These are phyloP conservation scores for Puccinia horiana DNA, from an alignment of 1,284 basidiomycete genomes.

Conservation along the genomic window DNA sequence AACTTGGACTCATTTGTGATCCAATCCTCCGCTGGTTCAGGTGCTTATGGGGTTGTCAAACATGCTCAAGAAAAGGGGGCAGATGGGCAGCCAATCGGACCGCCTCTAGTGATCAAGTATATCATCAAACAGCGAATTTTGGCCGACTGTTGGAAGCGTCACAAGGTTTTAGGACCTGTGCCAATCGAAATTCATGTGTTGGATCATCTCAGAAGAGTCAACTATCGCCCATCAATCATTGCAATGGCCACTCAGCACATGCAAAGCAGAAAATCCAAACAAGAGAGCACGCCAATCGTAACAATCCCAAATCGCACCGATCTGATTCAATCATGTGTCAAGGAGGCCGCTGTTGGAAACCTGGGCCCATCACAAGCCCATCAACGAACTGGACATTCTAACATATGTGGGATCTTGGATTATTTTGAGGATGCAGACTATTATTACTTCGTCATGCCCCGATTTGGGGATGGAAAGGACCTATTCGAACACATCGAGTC, in stretches of 20 bases:
- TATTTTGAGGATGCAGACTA: conserved; percentile 98
- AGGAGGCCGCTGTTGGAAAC: conserved; percentile 65
- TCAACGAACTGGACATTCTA: conserved; percentile 71
- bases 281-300: conserved; percentile 58
- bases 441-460: conserved; percentile 76
- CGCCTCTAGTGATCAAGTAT: conserved; percentile 78
- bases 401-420: conserved; percentile 88
- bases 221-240: conserved; percentile 69
- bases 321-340: conserved; percentile 62
- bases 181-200: conserved; percentile 99
- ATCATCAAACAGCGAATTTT: conserved; percentile 97
- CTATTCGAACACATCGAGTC: conserved; percentile 93
- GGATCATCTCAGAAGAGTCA: conserved; percentile 70
- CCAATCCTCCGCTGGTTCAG: conserved; percentile 79
- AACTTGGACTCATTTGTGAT: conserved; percentile 77
- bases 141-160: conserved; percentile 98
- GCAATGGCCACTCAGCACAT: conserved; percentile 58
- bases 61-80: conserved; percentile 75
- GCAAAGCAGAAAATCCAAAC: conserved; percentile 75
- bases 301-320: conserved; percentile 51
- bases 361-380: conserved; percentile 54
- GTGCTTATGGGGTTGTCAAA: conserved; percentile 96
- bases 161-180: conserved; percentile 89
- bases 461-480: conserved; percentile 66
- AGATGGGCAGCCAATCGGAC: conserved; percentile 67